Conservation (phyloP, 768 basidiomycete species). For the Tulasnella calospora region DNA sequence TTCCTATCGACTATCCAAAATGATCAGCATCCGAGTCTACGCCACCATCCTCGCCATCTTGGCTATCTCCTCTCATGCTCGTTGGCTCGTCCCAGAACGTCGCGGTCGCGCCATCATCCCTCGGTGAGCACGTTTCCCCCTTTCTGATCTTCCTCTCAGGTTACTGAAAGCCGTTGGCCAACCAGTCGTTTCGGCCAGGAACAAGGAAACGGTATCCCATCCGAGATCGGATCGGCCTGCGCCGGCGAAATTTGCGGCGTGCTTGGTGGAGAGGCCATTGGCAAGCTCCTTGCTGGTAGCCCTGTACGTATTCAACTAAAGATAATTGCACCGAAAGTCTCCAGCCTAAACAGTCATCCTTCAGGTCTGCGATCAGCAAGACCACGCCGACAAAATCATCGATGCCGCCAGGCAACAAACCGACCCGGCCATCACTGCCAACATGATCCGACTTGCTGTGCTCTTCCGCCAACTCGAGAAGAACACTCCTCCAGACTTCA, state of each 20-base stretch:
- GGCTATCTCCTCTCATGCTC: not conserved
- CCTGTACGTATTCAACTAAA: not conserved
- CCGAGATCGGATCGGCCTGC: not conserved
- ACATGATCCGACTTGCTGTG: constrained; percentile 23
- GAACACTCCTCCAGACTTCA: constrained; percentile 19
- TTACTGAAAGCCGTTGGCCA: too few relatives aligned
- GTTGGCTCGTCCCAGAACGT: not conserved
- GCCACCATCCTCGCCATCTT: not conserved
- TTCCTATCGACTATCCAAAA: not conserved
- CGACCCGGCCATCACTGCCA: constrained; percentile 20
- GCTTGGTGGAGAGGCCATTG: not conserved
- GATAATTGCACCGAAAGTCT: not conserved
- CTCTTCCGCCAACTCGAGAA: constrained; percentile 8
- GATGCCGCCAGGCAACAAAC: constrained; percentile 1
- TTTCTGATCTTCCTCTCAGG: too few relatives aligned
- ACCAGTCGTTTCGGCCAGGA: constrained; percentile 5
- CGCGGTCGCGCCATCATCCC: not conserved
- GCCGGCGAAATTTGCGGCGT: not conserved
- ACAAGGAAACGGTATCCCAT: not conserved
- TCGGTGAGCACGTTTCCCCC: not conserved
- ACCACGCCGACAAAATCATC: constrained; percentile 9
- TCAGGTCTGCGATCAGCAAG: constrained; percentile 9
- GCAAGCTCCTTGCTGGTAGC: constrained; percentile 4
- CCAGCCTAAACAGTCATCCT: not conserved
- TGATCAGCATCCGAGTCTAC: not conserved